Conservation (phyloP, 1,139 yeast species). For the Sugiyamaella neomexicana region DNA sequence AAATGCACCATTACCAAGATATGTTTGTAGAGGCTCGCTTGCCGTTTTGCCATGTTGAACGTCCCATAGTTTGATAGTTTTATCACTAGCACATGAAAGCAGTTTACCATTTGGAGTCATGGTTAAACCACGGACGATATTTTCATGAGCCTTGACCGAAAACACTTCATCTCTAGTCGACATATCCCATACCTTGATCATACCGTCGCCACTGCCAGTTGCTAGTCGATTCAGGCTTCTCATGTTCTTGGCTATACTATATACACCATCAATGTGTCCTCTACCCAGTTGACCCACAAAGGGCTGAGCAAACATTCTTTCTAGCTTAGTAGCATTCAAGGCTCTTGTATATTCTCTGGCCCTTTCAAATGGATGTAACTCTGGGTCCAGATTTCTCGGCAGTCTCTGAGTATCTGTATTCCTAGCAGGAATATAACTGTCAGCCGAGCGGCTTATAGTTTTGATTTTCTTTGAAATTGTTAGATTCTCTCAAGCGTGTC, state of each 20-base stretch:
- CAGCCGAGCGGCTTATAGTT: constrained; percentile 87
- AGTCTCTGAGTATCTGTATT: constrained; percentile 85
- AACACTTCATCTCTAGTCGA: constrained; percentile 69
- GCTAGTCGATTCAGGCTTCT: constrained; percentile 72
- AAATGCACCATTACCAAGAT: constrained; percentile 79
- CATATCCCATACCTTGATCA: constrained; percentile 89
- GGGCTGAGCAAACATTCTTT: constrained; percentile 96
- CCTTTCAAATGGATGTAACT: constrained; percentile 93
- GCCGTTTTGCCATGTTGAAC: constrained; percentile 27
- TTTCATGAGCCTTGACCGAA: constrained; percentile 86
- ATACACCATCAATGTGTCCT: constrained; percentile 97
- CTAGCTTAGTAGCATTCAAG: constrained; percentile 89
- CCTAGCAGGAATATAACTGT: constrained; percentile 86
- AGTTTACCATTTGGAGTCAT: constrained; percentile 70
- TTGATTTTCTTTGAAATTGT: constrained; percentile 61
- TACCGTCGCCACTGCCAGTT: constrained; percentile 94
- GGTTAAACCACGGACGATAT: constrained; percentile 82
- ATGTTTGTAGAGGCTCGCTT: constrained; percentile 59
- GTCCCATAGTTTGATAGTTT: constrained; percentile 83
- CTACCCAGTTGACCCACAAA: constrained; percentile 92
- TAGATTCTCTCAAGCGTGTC: no score
- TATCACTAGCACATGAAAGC: constrained; percentile 89
- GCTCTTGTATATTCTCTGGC: constrained; percentile 97
- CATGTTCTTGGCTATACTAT: constrained; percentile 79
- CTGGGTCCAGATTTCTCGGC: constrained; percentile 91